Evolutionary conservation across 2,329 filamentous ascomycete species (phyloP).

Genomic region (Helotiales sp.): DNA sequence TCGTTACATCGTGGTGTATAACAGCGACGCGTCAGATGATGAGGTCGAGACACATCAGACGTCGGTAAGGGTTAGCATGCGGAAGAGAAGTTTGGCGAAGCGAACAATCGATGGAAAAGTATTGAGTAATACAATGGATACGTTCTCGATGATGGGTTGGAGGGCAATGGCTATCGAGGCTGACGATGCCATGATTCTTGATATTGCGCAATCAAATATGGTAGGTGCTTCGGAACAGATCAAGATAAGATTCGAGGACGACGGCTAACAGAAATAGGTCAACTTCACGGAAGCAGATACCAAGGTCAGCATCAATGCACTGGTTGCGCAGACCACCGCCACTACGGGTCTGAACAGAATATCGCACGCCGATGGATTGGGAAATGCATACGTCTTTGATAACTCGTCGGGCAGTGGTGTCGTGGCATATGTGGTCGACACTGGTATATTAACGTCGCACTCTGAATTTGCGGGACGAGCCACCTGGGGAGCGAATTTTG

Average conservation of each 20-base stretch:
- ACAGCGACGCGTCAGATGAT: conserved; percentile 50
- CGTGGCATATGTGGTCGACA: conserved; percentile 40
- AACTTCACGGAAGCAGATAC: conserved; percentile 56
- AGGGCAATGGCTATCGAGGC: conserved; percentile 54
- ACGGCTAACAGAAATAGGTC: conserved; percentile 39
- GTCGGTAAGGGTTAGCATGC: conserved; percentile 47
- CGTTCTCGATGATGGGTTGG: conserved; percentile 50
- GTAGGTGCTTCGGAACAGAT: conserved; percentile 4
- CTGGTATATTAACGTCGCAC: conserved; percentile 37
- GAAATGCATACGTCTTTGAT: conserved; percentile 35
- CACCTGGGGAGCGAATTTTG: conserved; percentile 35
- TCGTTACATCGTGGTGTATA: conserved; percentile 65
- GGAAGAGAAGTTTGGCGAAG: conserved; percentile 58
- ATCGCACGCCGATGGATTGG: conserved; percentile 27
- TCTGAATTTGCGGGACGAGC: conserved; percentile 39
- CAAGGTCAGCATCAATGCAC: conserved; percentile 43
- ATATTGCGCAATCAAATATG: conserved; percentile 46
- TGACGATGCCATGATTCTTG: conserved; percentile 49
- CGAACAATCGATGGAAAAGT: conserved; percentile 47
- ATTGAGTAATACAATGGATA: conserved; percentile 40
- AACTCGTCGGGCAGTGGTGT: conserved; percentile 34
- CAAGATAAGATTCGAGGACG: background rate
- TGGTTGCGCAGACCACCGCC: conserved; percentile 51
- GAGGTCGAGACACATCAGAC: conserved; percentile 51
- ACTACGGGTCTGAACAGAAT: conserved; percentile 38